Percentiles rank a stretch among this genome's conserved stretches.
phyloP scores from a whole-genome alignment of 164 flowering plant species.

The Taxillus chinensis region DNA sequence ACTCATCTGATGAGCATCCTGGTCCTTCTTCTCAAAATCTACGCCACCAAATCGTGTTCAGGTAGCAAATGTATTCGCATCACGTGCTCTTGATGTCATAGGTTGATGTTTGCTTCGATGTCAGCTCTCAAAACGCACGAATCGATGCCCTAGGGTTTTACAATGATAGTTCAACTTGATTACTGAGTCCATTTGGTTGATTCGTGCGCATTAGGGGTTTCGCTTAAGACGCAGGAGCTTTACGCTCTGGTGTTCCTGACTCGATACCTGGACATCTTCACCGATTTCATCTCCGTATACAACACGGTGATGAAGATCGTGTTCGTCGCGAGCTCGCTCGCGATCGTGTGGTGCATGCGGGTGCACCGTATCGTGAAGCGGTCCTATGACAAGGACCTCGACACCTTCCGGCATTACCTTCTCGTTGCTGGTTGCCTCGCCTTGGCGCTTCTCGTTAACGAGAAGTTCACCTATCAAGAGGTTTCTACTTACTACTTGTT shows the following conservation, averaged over 20 bases:
- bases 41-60: constrained; percentile 83
- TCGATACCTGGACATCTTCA: constrained; percentile 77
- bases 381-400: constrained; percentile 63
- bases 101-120: too few relatives aligned
- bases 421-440: constrained; percentile 34
- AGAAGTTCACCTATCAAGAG: constrained; percentile 69
- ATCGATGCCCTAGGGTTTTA: constrained; percentile 7
- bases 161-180: background rate
- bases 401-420: constrained; percentile 70
- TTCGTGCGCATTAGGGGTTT: constrained; percentile 44
- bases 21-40: constrained; percentile 80
- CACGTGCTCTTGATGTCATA: too few relatives aligned
- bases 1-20: constrained; percentile 70
- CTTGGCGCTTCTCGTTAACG: constrained; percentile 54
- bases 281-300: constrained; percentile 67
- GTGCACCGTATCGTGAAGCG: constrained; percentile 44
- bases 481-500: constrained; percentile 18
- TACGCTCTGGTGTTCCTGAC: constrained; percentile 69
- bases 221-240: constrained; percentile 89
- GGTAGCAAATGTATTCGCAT: constrained; percentile 22
- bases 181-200: background rate
- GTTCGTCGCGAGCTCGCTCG: constrained; percentile 60
- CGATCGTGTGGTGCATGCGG: constrained; percentile 88
- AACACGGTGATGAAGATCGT: constrained; percentile 85
- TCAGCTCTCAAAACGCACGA: too few relatives aligned